Percentiles rank a stretch among this genome's conserved stretches.
phyloP scores from a whole-genome alignment of 176 grass and related monocot genomes.

The Pontederia crassipes region DNA sequence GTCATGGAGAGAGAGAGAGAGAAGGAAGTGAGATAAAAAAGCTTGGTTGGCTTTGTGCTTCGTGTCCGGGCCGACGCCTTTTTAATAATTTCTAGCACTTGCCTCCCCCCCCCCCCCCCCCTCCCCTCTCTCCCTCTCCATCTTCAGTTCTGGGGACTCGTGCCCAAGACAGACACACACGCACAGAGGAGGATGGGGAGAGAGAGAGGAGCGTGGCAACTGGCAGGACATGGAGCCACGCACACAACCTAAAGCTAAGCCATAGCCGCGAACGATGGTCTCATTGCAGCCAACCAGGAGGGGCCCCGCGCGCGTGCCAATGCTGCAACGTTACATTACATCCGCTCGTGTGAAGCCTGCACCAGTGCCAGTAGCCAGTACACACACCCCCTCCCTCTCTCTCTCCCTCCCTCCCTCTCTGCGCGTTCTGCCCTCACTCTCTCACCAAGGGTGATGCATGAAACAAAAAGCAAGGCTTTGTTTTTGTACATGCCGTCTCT shows the following conservation, averaged over 20 bases:
- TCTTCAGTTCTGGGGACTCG: conserved; percentile 34
- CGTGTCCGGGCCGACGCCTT: conserved; percentile 19
- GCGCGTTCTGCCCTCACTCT: too few relatives aligned
- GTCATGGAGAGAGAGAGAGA: conserved; percentile 11
- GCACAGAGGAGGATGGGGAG: not conserved
- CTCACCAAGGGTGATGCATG: too few relatives aligned
- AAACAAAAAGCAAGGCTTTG: too few relatives aligned
- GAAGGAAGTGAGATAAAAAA: conserved; percentile 10
- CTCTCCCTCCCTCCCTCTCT: too few relatives aligned
- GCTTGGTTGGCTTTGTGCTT: conserved; percentile 32
- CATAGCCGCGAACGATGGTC: not conserved
- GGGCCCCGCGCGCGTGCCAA: not conserved
- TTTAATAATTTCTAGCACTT: conserved; percentile 7
- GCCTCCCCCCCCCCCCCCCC: too few relatives aligned
- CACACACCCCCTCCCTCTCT: too few relatives aligned
- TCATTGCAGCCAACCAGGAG: not conserved
- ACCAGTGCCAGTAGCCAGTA: too few relatives aligned
- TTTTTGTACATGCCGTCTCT: too few relatives aligned
- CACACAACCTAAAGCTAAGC: not conserved
- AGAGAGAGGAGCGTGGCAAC: not conserved
- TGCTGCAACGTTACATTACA: too few relatives aligned
- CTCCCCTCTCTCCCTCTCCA: not conserved
- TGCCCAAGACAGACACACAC: conserved; percentile 1
- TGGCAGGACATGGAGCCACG: not conserved
- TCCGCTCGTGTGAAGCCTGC: too few relatives aligned